Conservation (phyloP, 257 asterid genomes). For the Coffea eugenioides region DNA sequence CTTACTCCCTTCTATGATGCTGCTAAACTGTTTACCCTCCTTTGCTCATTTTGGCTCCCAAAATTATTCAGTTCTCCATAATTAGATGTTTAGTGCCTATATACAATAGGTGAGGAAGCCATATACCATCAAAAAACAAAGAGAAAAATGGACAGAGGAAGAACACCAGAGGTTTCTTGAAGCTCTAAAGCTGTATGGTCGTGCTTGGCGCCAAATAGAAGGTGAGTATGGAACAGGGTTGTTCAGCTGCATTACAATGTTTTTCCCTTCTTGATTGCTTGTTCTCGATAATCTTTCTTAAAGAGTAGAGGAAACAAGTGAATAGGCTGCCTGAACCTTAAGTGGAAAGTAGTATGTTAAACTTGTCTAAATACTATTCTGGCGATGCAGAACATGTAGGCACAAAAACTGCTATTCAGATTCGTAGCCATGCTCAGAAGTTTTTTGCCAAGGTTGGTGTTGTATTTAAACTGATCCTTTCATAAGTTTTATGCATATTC, state of each 20-base stretch:
- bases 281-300: background rate
- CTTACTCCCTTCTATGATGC: constrained; percentile 17
- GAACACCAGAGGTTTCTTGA: constrained; percentile 81
- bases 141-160: constrained; percentile 86
- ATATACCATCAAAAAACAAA: constrained; percentile 74
- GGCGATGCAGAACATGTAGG: constrained; percentile 65
- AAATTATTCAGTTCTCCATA: constrained; percentile 19
- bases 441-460: constrained; percentile 65
- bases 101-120: constrained; percentile 72
- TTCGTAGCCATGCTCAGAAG: constrained; percentile 93
- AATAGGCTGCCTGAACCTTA: background rate
- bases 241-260: constrained; percentile 23
- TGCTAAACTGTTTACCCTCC: constrained; percentile 7
- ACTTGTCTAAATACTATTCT: constrained; percentile 14
- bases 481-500: background rate
- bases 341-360: background rate
- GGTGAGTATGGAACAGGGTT: constrained; percentile 45
- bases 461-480: background rate
- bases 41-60: constrained; percentile 2
- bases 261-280: constrained; percentile 2
- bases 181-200: constrained; percentile 79
- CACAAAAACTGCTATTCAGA: constrained; percentile 84
- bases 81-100: constrained; percentile 26
- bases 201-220: constrained; percentile 90
- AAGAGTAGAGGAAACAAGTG: background rate